phyloP scores from a whole-genome alignment of 768 basidiomycete species.

The Cystobasidium tubakii region DNA sequence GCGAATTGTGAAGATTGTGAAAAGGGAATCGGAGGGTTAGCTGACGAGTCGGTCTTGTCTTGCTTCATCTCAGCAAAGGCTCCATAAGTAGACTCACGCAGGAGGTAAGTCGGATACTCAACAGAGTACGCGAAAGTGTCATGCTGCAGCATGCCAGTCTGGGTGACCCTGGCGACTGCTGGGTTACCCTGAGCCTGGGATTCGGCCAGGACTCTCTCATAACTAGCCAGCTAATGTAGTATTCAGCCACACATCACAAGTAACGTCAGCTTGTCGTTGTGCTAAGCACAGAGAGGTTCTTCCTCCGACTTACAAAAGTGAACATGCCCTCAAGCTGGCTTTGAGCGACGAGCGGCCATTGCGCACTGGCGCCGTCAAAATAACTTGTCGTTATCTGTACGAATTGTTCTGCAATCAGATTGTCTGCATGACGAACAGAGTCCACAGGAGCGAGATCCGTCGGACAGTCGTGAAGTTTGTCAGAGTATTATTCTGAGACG shows the following conservation, averaged over 20 bases:
- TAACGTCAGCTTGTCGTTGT: too few relatives aligned
- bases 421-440: not conserved
- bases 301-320: slow-evolving; percentile 16
- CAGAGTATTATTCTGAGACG: too few relatives aligned
- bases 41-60: too few relatives aligned
- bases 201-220: slow-evolving; percentile 9
- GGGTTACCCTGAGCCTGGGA: not conserved
- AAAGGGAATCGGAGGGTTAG: too few relatives aligned
- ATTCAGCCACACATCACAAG: not conserved
- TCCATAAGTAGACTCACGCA: not conserved
- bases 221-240: not conserved
- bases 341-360: slow-evolving; percentile 10
- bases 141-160: not conserved
- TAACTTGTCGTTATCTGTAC: slow-evolving; percentile 2
- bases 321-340: slow-evolving; percentile 17
- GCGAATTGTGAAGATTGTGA: not conserved
- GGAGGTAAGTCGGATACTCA: slow-evolving; percentile 3
- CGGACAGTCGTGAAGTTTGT: too few relatives aligned
- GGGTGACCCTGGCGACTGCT: not conserved
- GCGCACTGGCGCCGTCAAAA: not conserved
- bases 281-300: too few relatives aligned
- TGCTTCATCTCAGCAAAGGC: not conserved
- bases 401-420: slow-evolving; percentile 11
- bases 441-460: too few relatives aligned
- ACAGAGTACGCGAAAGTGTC: slow-evolving; percentile 4